These are phyloP conservation scores for Microthyrium microscopicum DNA, from an alignment of 2,329 filamentous ascomycete species.

Conservation along the genomic window DNA sequence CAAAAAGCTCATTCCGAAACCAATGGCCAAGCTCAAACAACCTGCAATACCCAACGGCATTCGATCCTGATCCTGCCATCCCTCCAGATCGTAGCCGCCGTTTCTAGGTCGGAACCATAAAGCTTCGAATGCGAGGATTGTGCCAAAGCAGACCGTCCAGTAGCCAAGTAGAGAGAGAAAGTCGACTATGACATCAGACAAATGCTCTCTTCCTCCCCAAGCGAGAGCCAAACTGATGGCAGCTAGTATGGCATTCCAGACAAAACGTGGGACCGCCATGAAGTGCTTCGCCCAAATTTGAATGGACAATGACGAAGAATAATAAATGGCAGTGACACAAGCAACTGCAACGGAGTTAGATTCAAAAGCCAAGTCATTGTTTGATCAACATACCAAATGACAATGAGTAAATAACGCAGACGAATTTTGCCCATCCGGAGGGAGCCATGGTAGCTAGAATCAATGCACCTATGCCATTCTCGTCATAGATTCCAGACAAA, in stretches of 20 bases:
- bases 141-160: conserved; percentile 16
- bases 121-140: conserved; percentile 13
- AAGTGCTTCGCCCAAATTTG: conserved; percentile 24
- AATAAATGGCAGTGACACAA: conserved; percentile 34
- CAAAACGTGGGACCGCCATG: conserved; percentile 36
- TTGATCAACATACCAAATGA: too few relatives aligned
- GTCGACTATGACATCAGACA: conserved; percentile 14
- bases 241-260: conserved; percentile 2
- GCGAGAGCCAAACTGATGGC: conserved; percentile 31
- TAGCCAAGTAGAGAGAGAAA: conserved; percentile 16
- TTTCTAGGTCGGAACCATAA: conserved; percentile 16
- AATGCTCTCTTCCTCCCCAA: conserved; percentile 48
- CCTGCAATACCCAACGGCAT: conserved; percentile 20
- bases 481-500: conserved; percentile 20
- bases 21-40: conserved; percentile 21
- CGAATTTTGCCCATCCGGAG: conserved; percentile 30
- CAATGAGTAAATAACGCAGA: conserved; percentile 26
- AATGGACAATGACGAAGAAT: conserved; percentile 28
- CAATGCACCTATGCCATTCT: conserved; percentile 30
- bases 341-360: too few relatives aligned
- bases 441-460: conserved; percentile 30
- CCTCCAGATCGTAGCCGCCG: conserved; percentile 16
- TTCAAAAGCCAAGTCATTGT: too few relatives aligned
- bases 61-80: conserved; percentile 15
- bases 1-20: conserved; percentile 32